phyloP scores from a whole-genome alignment of 495 filamentous ascomycete genomes.

The Astrocystis sublimbata region DNA sequence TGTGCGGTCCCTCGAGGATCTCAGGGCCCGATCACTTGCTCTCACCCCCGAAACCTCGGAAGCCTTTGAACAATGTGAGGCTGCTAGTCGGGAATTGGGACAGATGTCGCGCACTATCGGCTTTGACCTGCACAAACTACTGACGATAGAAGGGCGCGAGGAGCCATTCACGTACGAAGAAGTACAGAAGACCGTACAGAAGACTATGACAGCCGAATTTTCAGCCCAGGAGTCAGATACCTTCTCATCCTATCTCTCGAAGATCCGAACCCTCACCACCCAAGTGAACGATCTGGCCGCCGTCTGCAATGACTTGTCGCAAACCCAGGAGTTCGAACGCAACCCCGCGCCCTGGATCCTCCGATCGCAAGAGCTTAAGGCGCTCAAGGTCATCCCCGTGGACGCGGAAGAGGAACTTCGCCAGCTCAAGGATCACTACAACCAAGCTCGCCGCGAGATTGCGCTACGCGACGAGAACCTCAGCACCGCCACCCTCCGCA shows the following conservation, averaged over 20 bases:
- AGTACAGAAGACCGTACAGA: slow-evolving; percentile 61
- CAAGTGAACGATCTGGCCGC: slow-evolving; percentile 71
- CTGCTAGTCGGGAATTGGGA: slow-evolving; percentile 64
- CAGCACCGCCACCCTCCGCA: slow-evolving; percentile 79
- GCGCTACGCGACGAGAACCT: slow-evolving; percentile 65
- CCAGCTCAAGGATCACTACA: slow-evolving; percentile 70
- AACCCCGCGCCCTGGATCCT: slow-evolving; percentile 75
- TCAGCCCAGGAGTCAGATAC: slow-evolving; percentile 57
- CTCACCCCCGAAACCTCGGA: slow-evolving; percentile 59
- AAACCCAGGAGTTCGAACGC: slow-evolving; percentile 83
- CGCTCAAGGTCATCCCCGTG: slow-evolving; percentile 71
- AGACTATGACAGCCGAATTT: slow-evolving; percentile 53
- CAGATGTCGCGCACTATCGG: slow-evolving; percentile 67
- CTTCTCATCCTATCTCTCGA: slow-evolving; percentile 67
- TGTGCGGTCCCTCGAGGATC: slow-evolving; percentile 72
- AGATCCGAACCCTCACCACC: slow-evolving; percentile 63
- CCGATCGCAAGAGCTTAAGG: slow-evolving; percentile 75
- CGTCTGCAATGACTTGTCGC: slow-evolving; percentile 70
- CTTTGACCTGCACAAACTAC: slow-evolving; percentile 59
- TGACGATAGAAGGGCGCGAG: slow-evolving; percentile 73
- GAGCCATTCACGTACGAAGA: slow-evolving; percentile 67
- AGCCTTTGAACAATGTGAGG: slow-evolving; percentile 59
- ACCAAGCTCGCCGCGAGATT: slow-evolving; percentile 63
- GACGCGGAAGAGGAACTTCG: slow-evolving; percentile 80
- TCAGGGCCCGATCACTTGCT: slow-evolving; percentile 74